phyloP scores from a whole-genome alignment of 768 basidiomycete species.

The Leccinum longicurvipes region DNA sequence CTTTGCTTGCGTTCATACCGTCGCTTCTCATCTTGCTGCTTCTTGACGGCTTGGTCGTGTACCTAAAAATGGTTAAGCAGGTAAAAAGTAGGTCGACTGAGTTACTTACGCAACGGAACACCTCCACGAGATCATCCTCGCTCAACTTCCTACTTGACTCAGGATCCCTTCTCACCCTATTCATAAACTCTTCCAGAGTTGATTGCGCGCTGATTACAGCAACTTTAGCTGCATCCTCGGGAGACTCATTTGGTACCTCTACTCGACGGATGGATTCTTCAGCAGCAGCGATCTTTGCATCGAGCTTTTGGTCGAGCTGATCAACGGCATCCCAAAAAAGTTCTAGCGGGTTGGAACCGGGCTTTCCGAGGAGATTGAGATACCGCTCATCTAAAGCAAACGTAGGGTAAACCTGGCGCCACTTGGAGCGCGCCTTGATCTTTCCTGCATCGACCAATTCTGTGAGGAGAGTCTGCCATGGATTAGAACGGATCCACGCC shows the following conservation, averaged over 20 bases:
- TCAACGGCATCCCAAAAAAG: conserved; percentile 96
- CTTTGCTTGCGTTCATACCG: conserved; percentile 80
- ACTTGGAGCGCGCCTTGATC: conserved; percentile 81
- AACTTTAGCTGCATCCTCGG: conserved; percentile 29
- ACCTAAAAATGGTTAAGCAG: conserved; percentile 46
- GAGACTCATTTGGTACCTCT: conserved; percentile 30
- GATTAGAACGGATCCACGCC: neutral
- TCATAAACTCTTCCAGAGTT: conserved; percentile 59
- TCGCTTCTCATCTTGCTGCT: conserved; percentile 83
- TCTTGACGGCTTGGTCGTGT: conserved; percentile 64
- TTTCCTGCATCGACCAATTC: conserved; percentile 63
- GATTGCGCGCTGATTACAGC: conserved; percentile 53
- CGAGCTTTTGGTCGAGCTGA: conserved; percentile 78
- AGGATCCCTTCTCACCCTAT: conserved; percentile 52
- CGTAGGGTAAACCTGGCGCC: conserved; percentile 83
- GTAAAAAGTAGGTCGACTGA: neutral
- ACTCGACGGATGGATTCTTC: conserved; percentile 55
- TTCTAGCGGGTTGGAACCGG: conserved; percentile 93
- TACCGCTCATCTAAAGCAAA: conserved; percentile 83
- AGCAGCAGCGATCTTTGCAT: conserved; percentile 68
- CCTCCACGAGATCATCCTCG: conserved; percentile 50
- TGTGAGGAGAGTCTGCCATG: conserved; percentile 59
- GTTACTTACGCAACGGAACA: conserved; percentile 60
- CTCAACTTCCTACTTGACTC: conserved; percentile 50
- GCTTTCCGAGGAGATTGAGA: conserved; percentile 82